Conservation (phyloP, 306 rosid genomes). For the Ceratonia siliqua region DNA sequence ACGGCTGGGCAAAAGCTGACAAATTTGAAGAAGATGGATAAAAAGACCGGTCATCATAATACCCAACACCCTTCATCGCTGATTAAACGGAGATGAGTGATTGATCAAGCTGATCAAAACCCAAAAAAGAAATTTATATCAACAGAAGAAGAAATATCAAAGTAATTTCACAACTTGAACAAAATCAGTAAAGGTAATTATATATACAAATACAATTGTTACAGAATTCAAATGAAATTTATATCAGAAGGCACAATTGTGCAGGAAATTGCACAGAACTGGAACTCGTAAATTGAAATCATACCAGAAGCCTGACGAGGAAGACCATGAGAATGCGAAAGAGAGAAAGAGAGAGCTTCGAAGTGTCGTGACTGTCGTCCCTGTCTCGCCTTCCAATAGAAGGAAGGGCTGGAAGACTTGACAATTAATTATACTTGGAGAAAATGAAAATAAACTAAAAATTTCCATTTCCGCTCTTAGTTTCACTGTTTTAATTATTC, state of each 20-base stretch:
- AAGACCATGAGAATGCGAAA: neutral
- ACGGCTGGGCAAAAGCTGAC: conserved; percentile 82
- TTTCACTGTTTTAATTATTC: too few species aligned
- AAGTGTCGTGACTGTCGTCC: conserved; percentile 28
- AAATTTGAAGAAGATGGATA: conserved; percentile 58
- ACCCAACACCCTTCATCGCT: conserved; percentile 61
- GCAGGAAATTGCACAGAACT: neutral
- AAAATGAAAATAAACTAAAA: too few species aligned
- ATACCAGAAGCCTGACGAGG: conserved; percentile 26
- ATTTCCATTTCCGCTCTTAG: too few species aligned
- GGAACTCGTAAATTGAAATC: conserved; percentile 10
- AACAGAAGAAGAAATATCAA: neutral
- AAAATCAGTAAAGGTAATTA: neutral
- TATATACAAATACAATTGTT: neutral
- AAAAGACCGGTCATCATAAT: conserved; percentile 52
- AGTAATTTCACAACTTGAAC: neutral
- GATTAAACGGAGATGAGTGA: conserved; percentile 26
- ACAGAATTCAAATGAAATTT: neutral
- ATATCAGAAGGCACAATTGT: neutral
- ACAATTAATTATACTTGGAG: neutral
- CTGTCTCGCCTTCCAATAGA: conserved; percentile 23
- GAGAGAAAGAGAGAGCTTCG: neutral
- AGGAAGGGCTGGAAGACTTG: neutral
- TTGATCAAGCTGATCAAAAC: conserved; percentile 38
- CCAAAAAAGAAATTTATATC: conserved; percentile 21